These are phyloP conservation scores for Mangifera indica DNA, from an alignment of 345 rosid genomes.

Conservation along the genomic window DNA sequence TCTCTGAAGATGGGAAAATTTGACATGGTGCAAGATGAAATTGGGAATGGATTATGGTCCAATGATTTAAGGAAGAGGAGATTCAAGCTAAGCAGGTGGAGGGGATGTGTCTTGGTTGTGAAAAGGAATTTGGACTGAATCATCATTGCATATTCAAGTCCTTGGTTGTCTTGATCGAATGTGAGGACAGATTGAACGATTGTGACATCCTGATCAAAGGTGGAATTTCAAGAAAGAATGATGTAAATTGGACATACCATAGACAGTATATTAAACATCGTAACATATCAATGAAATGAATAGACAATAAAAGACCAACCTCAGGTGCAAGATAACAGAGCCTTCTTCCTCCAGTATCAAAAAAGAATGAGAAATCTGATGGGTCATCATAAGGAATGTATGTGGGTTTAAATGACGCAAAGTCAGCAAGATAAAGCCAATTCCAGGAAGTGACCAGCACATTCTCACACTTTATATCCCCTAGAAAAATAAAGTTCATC, in stretches of 20 bases:
- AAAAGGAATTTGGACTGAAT: too few species aligned
- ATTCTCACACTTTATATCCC: slow-evolving; percentile 98
- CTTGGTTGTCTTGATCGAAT: too few species aligned
- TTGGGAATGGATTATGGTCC: too few species aligned
- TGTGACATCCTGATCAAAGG: too few species aligned
- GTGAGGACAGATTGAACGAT: too few species aligned
- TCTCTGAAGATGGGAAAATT: too few species aligned
- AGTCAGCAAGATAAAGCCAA: slow-evolving; percentile 98
- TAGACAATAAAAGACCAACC: slow-evolving; percentile 45
- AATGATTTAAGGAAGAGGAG: too few species aligned
- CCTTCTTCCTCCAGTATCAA: slow-evolving; percentile 93
- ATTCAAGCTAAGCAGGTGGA: too few species aligned
- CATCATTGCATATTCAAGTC: too few species aligned
- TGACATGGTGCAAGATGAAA: too few species aligned
- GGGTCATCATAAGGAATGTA: slow-evolving; percentile 99
- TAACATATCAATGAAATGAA: background rate
- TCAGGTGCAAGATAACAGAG: slow-evolving; percentile 97
- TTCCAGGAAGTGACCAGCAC: slow-evolving; percentile 98
- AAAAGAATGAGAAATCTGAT: slow-evolving; percentile 95
- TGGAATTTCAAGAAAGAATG: too few species aligned
- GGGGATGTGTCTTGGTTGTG: too few species aligned
- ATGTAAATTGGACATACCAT: background rate
- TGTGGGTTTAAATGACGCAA: slow-evolving; percentile 98
- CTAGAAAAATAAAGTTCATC: slow-evolving; percentile 35
- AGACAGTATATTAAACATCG: background rate